Base-by-base conservation (phyloP, 331 rosid species). In the Quercus tomentella region DNA sequence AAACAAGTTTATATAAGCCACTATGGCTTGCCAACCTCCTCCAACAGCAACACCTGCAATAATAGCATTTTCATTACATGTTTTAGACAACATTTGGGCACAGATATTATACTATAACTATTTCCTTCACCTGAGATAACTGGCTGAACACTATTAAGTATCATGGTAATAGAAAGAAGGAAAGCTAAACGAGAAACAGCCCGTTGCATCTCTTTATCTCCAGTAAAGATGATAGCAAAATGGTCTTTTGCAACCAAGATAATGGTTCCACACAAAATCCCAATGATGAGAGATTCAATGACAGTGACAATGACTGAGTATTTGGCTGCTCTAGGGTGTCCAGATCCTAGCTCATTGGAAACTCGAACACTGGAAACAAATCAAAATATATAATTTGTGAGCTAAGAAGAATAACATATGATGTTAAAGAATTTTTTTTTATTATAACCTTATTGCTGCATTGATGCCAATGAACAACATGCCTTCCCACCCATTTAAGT, bases 11-110 rank as follows among this genome's bases (percentile, higher is more conserved):
- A 93, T 90, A 66, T 89, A 91, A 58, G 98, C 98, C 61, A 93
- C 98, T 77, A 93, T 82, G 60, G 88, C 93, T 67, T 93, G 97
- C 97, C 97, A 93, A 7, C 97, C 97, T 77, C 97, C 97, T 87
- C 97, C 97, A 16, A 93, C 89, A 37, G 97, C 97, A 76, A 93
- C 97, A 52, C 97, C 97, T 93, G 86, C 67, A 85, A 67, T 26
- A 84, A 68, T 0, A 58, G 1, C 43, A 0, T 5, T 9, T 18
- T 73, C 23, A 58, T 18, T 16, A 25, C 77, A 55, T 31, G 43
- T 15, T 16, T 73, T 54, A 31, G 31, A 73, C 25, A n/a, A 18
- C 49, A 73, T 54, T 9, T 28, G 77, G 11, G 17, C 14, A 4
- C 30, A 20, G 31, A 2, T 51, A 54, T 5, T 23, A 25, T 26